Percentiles rank a stretch among this genome's conserved stretches.
Conservation (phyloP, 2,329 filamentous ascomycete species). For the Cladosporium oxysporum region DNA sequence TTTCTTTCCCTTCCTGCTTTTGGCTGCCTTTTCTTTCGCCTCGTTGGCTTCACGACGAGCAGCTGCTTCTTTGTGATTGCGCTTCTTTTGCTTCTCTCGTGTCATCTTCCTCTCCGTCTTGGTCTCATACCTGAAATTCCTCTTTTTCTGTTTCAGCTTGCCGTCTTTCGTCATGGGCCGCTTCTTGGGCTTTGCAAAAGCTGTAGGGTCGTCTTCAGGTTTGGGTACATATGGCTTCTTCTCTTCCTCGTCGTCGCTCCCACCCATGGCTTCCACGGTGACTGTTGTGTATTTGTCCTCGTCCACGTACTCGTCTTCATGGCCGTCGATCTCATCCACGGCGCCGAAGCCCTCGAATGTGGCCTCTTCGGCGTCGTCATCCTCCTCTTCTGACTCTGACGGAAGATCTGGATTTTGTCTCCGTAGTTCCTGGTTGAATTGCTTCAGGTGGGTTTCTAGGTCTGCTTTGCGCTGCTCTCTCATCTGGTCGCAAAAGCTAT, state of each 20-base stretch:
- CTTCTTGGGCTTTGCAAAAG: constrained; percentile 39
- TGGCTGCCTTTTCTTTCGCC: constrained; percentile 17
- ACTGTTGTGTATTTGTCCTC: constrained; percentile 96
- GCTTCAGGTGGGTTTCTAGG: constrained; percentile 77
- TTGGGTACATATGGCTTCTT: constrained; percentile 34
- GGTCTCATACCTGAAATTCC: constrained; percentile 91
- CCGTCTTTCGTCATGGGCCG: constrained; percentile 55
- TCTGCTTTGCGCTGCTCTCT: constrained; percentile 80
- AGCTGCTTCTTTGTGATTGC: constrained; percentile 71
- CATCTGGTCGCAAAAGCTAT: constrained; percentile 56
- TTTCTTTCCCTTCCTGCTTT: constrained; percentile 20
- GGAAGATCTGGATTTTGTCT: constrained; percentile 53
- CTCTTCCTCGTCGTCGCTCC: constrained; percentile 63
- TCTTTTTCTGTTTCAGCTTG: constrained; percentile 64
- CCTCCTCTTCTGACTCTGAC: constrained; percentile 33
- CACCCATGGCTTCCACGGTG: constrained; percentile 83
- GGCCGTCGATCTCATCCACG: constrained; percentile 37
- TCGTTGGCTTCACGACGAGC: constrained; percentile 39
- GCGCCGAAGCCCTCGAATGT: constrained; percentile 20
- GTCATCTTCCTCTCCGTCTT: constrained; percentile 74
- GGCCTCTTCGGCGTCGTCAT: constrained; percentile 25
- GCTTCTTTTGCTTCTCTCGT: constrained; percentile 63
- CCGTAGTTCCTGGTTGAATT: constrained; percentile 70
- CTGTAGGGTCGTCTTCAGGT: constrained; percentile 30
- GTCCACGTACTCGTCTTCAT: constrained; percentile 93